Percentiles rank a stretch among this genome's conserved stretches.
Evolutionary conservation across 495 filamentous ascomycete genomes (phyloP).

Genomic region (Pyronema domesticum): DNA sequence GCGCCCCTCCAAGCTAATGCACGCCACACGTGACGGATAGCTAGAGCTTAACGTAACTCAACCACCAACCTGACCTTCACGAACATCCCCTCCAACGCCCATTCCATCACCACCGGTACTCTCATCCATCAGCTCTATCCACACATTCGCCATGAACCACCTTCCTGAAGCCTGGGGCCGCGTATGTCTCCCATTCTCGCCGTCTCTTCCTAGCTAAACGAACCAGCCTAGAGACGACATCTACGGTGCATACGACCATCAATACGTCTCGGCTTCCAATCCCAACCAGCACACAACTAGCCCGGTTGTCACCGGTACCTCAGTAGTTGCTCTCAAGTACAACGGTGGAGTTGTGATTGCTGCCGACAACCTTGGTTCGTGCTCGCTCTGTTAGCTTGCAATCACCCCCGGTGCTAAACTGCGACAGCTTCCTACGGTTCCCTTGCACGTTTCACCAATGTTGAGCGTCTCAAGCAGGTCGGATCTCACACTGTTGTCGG

Average conservation of each 20-base stretch:
- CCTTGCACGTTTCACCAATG: slow-evolving; percentile 86
- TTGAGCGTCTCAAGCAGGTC: slow-evolving; percentile 76
- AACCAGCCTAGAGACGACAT: slow-evolving; percentile 82
- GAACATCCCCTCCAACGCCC: neutral
- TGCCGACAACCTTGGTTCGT: slow-evolving; percentile 77
- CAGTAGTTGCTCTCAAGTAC: slow-evolving; percentile 84
- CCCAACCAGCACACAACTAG: slow-evolving; percentile 69
- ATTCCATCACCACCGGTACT: slow-evolving; percentile 4
- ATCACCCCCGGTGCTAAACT: neutral
- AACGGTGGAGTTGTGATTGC: slow-evolving; percentile 91
- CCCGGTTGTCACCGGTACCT: slow-evolving; percentile 88
- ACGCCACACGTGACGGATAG: too few species aligned
- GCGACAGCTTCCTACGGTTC: slow-evolving; percentile 81
- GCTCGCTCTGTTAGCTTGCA: neutral
- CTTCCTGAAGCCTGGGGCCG: slow-evolving; percentile 90
- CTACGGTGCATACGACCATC: slow-evolving; percentile 79
- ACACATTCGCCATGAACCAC: slow-evolving; percentile 56
- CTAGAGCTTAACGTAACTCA: neutral
- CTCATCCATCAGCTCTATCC: slow-evolving; percentile 12
- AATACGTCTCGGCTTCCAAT: slow-evolving; percentile 49
- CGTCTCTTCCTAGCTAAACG: neutral
- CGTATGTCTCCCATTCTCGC: slow-evolving; percentile 40
- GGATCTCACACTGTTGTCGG: slow-evolving; percentile 61
- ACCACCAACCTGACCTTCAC: neutral
- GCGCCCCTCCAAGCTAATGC: too few species aligned